These are phyloP conservation scores for Protomyces pachydermus DNA, from an alignment of 1,139 yeast genomes.

Conservation along the genomic window DNA sequence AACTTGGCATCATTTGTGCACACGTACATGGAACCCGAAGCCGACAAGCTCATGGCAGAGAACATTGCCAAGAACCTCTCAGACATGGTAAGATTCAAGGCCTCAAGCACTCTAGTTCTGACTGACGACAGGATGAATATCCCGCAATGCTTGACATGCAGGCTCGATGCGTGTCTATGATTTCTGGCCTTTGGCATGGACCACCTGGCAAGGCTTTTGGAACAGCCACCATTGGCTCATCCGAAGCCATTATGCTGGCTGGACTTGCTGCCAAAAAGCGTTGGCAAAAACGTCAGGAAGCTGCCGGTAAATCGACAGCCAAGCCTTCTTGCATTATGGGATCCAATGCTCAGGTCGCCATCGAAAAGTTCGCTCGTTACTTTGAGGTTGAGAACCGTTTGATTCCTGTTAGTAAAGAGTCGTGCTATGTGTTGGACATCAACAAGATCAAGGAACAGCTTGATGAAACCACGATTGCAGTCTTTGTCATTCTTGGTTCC, in stretches of 20 bases:
- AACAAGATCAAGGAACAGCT: slow-evolving; percentile 55
- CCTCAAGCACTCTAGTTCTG: background rate
- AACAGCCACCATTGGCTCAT: slow-evolving; percentile 88
- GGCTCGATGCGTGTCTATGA: slow-evolving; percentile 71
- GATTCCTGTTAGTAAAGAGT: slow-evolving; percentile 54
- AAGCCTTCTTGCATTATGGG: slow-evolving; percentile 90
- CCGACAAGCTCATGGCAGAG: slow-evolving; percentile 53
- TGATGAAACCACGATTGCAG: slow-evolving; percentile 91
- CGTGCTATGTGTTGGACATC: slow-evolving; percentile 62
- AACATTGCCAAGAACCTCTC: slow-evolving; percentile 83
- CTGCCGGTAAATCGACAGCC: slow-evolving; percentile 53
- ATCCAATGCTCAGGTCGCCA: slow-evolving; percentile 82
- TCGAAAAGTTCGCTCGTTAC: slow-evolving; percentile 89
- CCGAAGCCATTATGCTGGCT: slow-evolving; percentile 90
- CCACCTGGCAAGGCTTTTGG: slow-evolving; percentile 58
- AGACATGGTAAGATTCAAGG: slow-evolving; percentile 47
- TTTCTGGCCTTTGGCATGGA: slow-evolving; percentile 78
- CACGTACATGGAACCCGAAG: slow-evolving; percentile 56
- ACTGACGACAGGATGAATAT: slow-evolving; percentile 59
- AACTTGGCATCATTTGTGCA: slow-evolving; percentile 79
- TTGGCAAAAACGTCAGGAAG: slow-evolving; percentile 69
- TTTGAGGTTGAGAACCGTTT: slow-evolving; percentile 85
- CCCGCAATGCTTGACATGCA: slow-evolving; percentile 80
- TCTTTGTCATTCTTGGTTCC: slow-evolving; percentile 81
- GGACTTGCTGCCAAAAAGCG: slow-evolving; percentile 86